Percentiles rank a stretch among this genome's conserved stretches.
phyloP scores from a whole-genome alignment of 805 yeast genomes.

The Candida coquimbonensis region DNA sequence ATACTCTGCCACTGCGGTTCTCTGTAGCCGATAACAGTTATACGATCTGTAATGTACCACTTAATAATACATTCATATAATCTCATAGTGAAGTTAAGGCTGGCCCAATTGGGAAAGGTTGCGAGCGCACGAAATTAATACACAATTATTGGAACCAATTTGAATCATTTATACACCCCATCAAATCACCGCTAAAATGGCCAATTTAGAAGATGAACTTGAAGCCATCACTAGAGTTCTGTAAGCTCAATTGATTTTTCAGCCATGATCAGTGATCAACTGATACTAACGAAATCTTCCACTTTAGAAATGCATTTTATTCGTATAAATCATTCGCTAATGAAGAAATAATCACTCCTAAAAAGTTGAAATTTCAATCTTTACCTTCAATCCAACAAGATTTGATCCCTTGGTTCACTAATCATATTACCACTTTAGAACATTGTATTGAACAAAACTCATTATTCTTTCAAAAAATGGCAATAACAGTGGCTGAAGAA shows the following conservation, averaged over 20 bases:
- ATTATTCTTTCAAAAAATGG: conserved; percentile 36
- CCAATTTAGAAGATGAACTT: background rate
- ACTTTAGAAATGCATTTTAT: conserved; percentile 20
- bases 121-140: no score
- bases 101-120: no score
- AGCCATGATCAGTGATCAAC: no score
- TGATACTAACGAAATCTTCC: background rate
- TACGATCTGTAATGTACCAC: no score
- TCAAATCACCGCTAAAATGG: background rate
- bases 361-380: conserved; percentile 26
- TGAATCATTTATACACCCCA: no score
- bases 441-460: conserved; percentile 40
- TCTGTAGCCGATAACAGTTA: no score
- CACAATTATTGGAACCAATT: no score
- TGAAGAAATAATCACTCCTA: conserved; percentile 26
- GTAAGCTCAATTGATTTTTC: background rate
- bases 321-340: conserved; percentile 31
- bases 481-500: conserved; percentile 34
- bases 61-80: no score
- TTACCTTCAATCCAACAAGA: conserved; percentile 34
- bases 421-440: conserved; percentile 33
- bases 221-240: background rate
- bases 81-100: no score
- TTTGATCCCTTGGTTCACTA: conserved; percentile 44
- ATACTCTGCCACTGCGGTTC: no score